Conservation (phyloP, 2,329 filamentous ascomycete species). For the Ampelomyces quisqualis region DNA sequence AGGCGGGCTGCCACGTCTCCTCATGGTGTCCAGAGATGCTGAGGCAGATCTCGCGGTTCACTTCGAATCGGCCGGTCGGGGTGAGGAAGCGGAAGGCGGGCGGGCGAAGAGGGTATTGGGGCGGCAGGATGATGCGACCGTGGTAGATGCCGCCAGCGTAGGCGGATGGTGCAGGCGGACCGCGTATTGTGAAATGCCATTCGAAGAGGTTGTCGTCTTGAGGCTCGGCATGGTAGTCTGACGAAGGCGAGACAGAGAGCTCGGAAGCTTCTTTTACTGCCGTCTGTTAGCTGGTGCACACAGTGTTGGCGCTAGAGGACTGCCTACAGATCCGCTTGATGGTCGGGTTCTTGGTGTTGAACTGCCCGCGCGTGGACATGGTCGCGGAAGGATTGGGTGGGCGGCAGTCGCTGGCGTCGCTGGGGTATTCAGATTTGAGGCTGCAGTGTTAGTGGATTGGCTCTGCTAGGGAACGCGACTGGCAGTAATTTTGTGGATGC, state of each 20-base stretch:
- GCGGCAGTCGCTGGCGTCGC: no score
- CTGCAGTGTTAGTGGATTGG: no score
- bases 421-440: no score
- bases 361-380: conserved; percentile 47
- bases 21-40: conserved; percentile 94
- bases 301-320: neutral
- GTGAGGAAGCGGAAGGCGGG: conserved; percentile 96
- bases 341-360: conserved; percentile 78
- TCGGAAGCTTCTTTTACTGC: conserved; percentile 88
- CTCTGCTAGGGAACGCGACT: no score
- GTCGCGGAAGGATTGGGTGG: conserved; percentile 2
- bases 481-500: no score
- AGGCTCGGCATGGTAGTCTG: conserved; percentile 82
- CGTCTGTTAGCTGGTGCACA: conserved; percentile 26
- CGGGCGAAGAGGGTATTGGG: conserved; percentile 86
- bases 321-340: conserved; percentile 77
- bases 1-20: conserved; percentile 97
- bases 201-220: conserved; percentile 91
- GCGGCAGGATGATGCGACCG: conserved; percentile 87
- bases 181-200: conserved; percentile 98
- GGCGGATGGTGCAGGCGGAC: conserved; percentile 74
- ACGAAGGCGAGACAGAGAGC: conserved; percentile 73
- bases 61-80: conserved; percentile 87
- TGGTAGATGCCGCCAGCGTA: conserved; percentile 88
- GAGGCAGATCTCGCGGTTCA: conserved; percentile 95